Conservation (phyloP, 192 early-diverging fungal genomes). For the Rhizophlyctis rosea region DNA sequence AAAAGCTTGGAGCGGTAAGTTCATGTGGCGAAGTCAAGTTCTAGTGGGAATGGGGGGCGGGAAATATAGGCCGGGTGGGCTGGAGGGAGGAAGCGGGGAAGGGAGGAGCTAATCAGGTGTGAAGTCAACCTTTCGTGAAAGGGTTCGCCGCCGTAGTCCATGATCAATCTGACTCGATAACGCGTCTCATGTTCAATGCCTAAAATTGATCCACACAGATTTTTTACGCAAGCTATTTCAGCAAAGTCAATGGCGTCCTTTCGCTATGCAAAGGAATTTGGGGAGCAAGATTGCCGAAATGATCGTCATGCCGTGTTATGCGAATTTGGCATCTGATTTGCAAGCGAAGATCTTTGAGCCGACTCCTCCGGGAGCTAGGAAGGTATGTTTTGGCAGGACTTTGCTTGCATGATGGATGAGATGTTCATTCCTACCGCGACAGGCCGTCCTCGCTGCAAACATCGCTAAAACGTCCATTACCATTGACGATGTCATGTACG, state of each 20-base stretch:
- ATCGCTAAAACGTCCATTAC: constrained; percentile 99
- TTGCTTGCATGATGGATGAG: not conserved
- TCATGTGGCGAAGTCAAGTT: too few species aligned
- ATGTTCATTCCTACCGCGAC: constrained; percentile 12
- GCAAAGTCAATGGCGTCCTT: constrained; percentile 78
- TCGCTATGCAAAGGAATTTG: constrained; percentile 72
- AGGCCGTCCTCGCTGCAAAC: constrained; percentile 94
- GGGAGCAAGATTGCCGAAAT: constrained; percentile 81
- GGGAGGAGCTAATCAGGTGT: too few species aligned
- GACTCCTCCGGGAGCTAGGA: constrained; percentile 65
- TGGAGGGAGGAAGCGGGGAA: too few species aligned
- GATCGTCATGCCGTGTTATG: constrained; percentile 90
- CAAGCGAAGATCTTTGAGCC: constrained; percentile 96
- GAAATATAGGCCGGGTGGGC: too few species aligned
- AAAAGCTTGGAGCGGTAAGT: too few species aligned
- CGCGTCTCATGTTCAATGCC: too few species aligned
- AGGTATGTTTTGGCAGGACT: constrained; percentile 15
- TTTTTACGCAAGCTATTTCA: constrained; percentile 87
- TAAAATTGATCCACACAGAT: too few species aligned
- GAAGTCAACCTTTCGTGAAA: too few species aligned
- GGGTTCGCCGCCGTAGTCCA: too few species aligned
- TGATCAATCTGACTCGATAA: too few species aligned
- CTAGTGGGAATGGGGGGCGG: too few species aligned
- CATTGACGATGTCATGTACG: constrained; percentile 95
- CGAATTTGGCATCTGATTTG: constrained; percentile 89